Percentiles rank a stretch among this genome's conserved stretches.
Conservation (phyloP, 306 rosid genomes). For the Comarum palustre region DNA sequence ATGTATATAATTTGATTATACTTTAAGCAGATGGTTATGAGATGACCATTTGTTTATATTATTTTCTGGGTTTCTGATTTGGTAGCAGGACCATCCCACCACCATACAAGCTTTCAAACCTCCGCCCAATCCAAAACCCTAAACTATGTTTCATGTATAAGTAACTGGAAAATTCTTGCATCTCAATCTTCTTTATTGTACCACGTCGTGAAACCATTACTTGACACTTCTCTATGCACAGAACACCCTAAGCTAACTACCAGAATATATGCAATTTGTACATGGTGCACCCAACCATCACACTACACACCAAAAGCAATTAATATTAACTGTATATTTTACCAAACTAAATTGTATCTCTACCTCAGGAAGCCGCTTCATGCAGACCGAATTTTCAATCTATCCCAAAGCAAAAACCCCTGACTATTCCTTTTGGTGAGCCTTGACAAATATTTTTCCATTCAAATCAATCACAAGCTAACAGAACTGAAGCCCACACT, state of each 20-base stretch:
- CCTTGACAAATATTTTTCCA: not conserved
- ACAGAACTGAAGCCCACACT: not conserved
- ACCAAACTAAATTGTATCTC: not conserved
- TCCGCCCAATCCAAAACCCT: not conserved
- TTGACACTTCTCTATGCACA: not conserved
- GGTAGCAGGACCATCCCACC: not conserved
- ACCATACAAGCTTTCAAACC: not conserved
- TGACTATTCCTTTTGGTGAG: not conserved
- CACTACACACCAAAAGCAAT: not conserved
- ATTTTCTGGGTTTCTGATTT: not conserved
- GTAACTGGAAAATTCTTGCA: not conserved
- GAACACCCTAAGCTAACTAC: not conserved
- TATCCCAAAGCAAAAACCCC: not conserved
- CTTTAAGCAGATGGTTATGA: not conserved
- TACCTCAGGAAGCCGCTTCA: not conserved
- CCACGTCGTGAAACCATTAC: not conserved
- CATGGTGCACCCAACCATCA: not conserved
- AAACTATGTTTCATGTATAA: not conserved
- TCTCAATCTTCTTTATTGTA: not conserved
- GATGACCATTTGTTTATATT: not conserved
- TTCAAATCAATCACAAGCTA: not conserved
- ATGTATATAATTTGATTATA: not conserved
- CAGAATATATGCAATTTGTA: not conserved
- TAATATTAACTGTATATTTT: not conserved
- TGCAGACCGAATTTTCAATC: not conserved